Base-by-base conservation (phyloP, 108 stramenopile genomes). In the Parietichytrium sp. region DNA sequence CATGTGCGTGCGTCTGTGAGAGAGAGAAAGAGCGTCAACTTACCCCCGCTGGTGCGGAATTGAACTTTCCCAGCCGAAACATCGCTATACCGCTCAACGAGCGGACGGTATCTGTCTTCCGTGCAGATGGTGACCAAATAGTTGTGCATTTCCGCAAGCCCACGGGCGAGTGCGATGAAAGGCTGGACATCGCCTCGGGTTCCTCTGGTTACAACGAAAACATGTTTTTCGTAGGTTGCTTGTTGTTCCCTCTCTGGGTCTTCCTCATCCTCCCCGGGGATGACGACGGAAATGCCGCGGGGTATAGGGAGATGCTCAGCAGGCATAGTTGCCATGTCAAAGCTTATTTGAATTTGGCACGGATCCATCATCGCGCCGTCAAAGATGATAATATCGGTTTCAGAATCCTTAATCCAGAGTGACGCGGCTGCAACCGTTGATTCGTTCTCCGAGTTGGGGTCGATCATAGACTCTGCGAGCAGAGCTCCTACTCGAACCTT, bases 121-220 rank as follows among this genome's bases (percentile, higher is more conserved):
- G 61, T 72, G 61, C 61, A 72, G 25, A 72, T 72, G 10, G 61
- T 72, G 1, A 72, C 61, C 29, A 72, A 38, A 2, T 18, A 72
- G n/a, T 25, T 25, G 33, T 42, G 45, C 6, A 45, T 33, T 42
- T 31, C 29, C 8, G 61, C 61, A 0, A 72, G 61, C 20, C 61
- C 61, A 10, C 61, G 61, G 0, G 61, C 61, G 42, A 72, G 61
- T 6, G 61, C 61, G 45, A 72, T 72, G 33, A 72, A 72, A 7
- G 61, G 61, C 33, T 72, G 61, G 16, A 72, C 61, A 20, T 72
- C 61, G 8, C 61, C 61, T 16, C 61, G 61, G 23, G 61, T 72
- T 15, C 61, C 61, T 6, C 61, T 33, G 23, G 61, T 72, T n/a
- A 16, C 18, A 7, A 72, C 61, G 20, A 72, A 72, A 6, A 72